Evolutionary conservation across 1,284 basidiomycete species (phyloP).

Genomic region (Marasmius oreades): DNA sequence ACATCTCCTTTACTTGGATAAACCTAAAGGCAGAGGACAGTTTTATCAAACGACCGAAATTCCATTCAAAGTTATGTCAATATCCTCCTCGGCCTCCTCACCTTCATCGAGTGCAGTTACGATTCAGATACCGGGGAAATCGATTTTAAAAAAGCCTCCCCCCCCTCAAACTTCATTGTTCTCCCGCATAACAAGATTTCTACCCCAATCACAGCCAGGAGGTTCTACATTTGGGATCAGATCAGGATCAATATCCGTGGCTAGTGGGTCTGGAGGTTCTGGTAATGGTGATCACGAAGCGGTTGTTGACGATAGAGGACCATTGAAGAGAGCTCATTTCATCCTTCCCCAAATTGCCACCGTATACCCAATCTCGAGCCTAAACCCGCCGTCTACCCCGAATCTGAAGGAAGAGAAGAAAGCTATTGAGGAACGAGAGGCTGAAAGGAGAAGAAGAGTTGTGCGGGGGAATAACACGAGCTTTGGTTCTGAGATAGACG

Average conservation of each 20-base stretch:
- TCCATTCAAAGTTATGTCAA: conserved; percentile 5
- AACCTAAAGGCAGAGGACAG: background rate
- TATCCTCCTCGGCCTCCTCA: conserved; percentile 25
- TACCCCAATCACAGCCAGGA: conserved; percentile 36
- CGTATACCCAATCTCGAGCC: conserved; percentile 81
- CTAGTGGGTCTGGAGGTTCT: background rate
- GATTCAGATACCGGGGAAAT: conserved; percentile 71
- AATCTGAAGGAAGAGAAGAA: conserved; percentile 72
- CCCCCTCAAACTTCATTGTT: conserved; percentile 66
- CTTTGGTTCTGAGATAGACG: conserved; percentile 18
- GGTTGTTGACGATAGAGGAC: conserved; percentile 17
- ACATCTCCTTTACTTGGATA: background rate
- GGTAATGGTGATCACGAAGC: conserved; percentile 6
- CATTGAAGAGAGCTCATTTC: conserved; percentile 83
- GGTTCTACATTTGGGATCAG: conserved; percentile 2
- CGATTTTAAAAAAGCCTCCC: conserved; percentile 75
- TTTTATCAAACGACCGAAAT: background rate
- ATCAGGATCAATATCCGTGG: background rate
- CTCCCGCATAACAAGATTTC: conserved; percentile 65
- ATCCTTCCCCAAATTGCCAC: conserved; percentile 79
- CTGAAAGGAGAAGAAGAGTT: conserved; percentile 58
- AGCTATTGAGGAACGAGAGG: conserved; percentile 63
- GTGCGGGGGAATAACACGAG: conserved; percentile 43
- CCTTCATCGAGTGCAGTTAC: conserved; percentile 76
- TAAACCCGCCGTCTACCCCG: conserved; percentile 75